These are phyloP conservation scores for Sporobolomyces pararoseus DNA, from an alignment of 768 basidiomycete species.

Conservation along the genomic window DNA sequence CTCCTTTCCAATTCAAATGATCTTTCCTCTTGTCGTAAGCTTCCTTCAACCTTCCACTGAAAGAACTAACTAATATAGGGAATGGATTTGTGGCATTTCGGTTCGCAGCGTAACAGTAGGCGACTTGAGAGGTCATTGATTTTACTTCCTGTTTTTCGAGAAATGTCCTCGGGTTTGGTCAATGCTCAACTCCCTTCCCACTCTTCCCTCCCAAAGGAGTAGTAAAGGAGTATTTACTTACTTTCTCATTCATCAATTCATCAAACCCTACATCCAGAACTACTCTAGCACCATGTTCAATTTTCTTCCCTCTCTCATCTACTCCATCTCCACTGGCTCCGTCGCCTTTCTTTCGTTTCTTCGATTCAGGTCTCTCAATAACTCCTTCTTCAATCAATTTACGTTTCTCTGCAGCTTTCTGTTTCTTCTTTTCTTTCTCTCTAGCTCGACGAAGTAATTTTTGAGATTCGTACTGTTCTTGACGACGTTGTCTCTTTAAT, in stretches of 20 bases:
- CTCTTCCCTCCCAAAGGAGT: too few relatives aligned
- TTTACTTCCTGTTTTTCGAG: slow-evolving; percentile 66
- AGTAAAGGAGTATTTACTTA: slow-evolving; percentile 50
- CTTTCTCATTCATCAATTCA: slow-evolving; percentile 87
- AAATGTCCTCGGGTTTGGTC: not conserved
- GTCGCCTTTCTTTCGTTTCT: slow-evolving; percentile 37
- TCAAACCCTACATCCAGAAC: slow-evolving; percentile 90
- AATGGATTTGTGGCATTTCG: slow-evolving; percentile 69
- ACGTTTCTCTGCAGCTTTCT: slow-evolving; percentile 69
- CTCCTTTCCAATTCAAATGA: slow-evolving; percentile 73
- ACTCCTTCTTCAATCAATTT: slow-evolving; percentile 48
- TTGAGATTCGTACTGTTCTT: slow-evolving; percentile 55
- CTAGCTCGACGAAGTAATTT: slow-evolving; percentile 71
- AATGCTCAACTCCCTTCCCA: too few relatives aligned
- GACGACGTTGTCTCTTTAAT: slow-evolving; percentile 50
- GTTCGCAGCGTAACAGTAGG: slow-evolving; percentile 87
- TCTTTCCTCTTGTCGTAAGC: slow-evolving; percentile 65
- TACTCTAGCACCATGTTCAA: slow-evolving; percentile 61
- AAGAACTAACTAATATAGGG: slow-evolving; percentile 72
- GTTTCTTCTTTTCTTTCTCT: slow-evolving; percentile 61
- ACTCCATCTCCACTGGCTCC: slow-evolving; percentile 16
- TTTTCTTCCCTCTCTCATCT: slow-evolving; percentile 22
- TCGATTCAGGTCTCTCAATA: slow-evolving; percentile 45
- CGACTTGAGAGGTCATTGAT: slow-evolving; percentile 82
- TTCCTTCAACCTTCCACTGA: slow-evolving; percentile 65